Evolutionary conservation across 2,329 filamentous ascomycete species (phyloP).

Genomic region (Penicillium sp.): DNA sequence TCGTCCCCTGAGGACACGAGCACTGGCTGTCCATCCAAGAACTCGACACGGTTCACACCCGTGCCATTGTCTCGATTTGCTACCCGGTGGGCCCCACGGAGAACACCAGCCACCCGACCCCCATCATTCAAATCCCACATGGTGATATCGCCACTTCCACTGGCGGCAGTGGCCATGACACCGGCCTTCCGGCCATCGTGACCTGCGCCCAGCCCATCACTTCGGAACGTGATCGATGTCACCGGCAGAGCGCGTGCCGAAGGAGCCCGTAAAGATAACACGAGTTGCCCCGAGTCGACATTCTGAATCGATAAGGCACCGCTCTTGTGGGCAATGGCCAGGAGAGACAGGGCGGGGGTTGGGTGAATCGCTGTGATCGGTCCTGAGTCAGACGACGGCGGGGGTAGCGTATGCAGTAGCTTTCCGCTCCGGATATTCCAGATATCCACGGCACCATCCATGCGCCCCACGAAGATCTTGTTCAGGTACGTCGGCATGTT

Average conservation of each 20-base stretch:
- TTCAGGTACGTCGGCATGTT: slow-evolving; percentile 95
- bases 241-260: slow-evolving; percentile 63
- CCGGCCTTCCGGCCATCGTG: slow-evolving; percentile 81
- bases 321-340: slow-evolving; percentile 83
- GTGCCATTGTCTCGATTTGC: slow-evolving; percentile 58
- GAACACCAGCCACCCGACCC: slow-evolving; percentile 79
- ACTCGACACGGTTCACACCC: slow-evolving; percentile 84
- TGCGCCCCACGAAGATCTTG: slow-evolving; percentile 86
- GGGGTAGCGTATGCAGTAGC: slow-evolving; percentile 84
- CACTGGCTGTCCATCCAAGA: slow-evolving; percentile 83
- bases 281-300: slow-evolving; percentile 71
- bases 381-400: slow-evolving; percentile 70
- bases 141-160: slow-evolving; percentile 79
- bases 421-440: slow-evolving; percentile 96
- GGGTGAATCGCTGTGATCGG: slow-evolving; percentile 85
- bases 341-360: slow-evolving; percentile 76
- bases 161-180: slow-evolving; percentile 89
- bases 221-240: slow-evolving; percentile 84
- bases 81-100: slow-evolving; percentile 80
- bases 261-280: slow-evolving; percentile 69
- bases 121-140: slow-evolving; percentile 95
- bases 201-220: slow-evolving; percentile 83
- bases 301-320: slow-evolving; percentile 81
- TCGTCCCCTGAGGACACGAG: slow-evolving; percentile 88
- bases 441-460: slow-evolving; percentile 88